Evolutionary conservation across 2,329 filamentous ascomycete species (phyloP), one percentile per base, ranked within the genome.

Genomic region (Moelleriella libera): DNA sequence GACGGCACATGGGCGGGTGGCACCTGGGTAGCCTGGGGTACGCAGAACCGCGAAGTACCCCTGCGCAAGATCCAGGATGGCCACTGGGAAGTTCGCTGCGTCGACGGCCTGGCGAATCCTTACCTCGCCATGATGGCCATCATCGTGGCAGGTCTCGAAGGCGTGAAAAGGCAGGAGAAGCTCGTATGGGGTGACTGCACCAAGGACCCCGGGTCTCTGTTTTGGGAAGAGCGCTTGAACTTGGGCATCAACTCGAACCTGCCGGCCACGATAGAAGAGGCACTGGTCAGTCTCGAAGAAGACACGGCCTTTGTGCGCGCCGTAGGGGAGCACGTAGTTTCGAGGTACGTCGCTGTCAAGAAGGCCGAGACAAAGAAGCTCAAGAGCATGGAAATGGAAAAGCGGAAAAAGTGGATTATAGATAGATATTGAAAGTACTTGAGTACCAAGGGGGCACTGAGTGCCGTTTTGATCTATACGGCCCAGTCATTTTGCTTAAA

Each of bases 91-190:
- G 55, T 94, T 28, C 83, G 87, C 57, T 78, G 75, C 47, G 58
- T 90, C n/a, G 87, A 94, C 57, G 87, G 86, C 0, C 64, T 88
- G 14, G 83, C 85, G 3, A 94, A 94, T 58, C 76, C 81, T 47
- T 94, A 92, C 58, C 63, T 94, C 2, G 82, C 61, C 14, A 46
- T 65, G 45, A 53, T 62, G 6, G 61, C 61, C 21, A 50, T 66
- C 2, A 41, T 67, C 3, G 53, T 58, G 1, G 60, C 65, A 1
- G 60, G 63, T 2, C 44, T 57, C n/a, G 44, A 55, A 37, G 59
- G 61, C 6, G 51, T 62, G 5, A 49, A 47, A 7, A 51, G 50
- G 31, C 44, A 51, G 43, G 63, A 68, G 47, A 52, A 61, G 44
- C 60, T 83, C 44, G 55, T 57, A 10, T 71, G 71, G 63, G 59